Percentiles rank a stretch among this genome's conserved stretches.
Evolutionary conservation across 306 rosid species (phyloP).

Genomic region (Canavalia gladiata): DNA sequence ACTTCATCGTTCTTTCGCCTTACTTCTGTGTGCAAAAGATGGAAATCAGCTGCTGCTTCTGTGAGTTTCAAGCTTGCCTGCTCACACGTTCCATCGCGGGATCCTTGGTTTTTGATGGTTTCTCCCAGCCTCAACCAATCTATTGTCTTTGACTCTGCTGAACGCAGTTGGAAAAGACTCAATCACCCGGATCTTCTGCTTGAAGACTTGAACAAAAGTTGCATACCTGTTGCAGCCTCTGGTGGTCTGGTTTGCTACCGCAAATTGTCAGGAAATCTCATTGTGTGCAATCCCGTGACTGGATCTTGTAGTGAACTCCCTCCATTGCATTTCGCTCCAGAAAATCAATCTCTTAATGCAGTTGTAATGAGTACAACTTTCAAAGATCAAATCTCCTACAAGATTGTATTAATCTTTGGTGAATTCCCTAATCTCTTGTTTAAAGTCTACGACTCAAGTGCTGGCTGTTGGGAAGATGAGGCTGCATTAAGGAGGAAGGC

Average conservation of each 20-base stretch:
- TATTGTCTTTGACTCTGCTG: constrained; percentile 77
- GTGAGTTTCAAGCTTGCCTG: constrained; percentile 88
- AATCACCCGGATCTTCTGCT: constrained; percentile 59
- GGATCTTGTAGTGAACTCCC: constrained; percentile 72
- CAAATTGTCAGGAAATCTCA: constrained; percentile 59
- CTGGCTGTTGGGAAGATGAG: constrained; percentile 78
- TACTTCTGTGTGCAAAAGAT: constrained; percentile 87
- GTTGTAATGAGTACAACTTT: constrained; percentile 72
- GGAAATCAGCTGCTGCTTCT: constrained; percentile 84
- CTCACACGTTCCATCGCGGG: constrained; percentile 72
- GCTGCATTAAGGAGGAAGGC: constrained; percentile 55
- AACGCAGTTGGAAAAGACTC: constrained; percentile 77
- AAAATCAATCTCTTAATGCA: constrained; percentile 71
- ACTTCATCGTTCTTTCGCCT: constrained; percentile 87
- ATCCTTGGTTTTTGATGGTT: constrained; percentile 96
- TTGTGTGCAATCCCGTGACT: constrained; percentile 75
- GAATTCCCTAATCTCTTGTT: constrained; percentile 73
- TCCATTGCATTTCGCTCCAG: constrained; percentile 55
- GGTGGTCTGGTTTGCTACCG: constrained; percentile 90
- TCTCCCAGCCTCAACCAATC: constrained; percentile 72
- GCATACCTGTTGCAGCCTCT: constrained; percentile 92
- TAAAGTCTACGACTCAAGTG: constrained; percentile 63
- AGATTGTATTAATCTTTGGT: constrained; percentile 78
- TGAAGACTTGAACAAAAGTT: constrained; percentile 48
- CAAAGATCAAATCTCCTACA: constrained; percentile 52